Percentiles rank a stretch among this genome's conserved stretches.
Evolutionary conservation across 768 basidiomycete genomes (phyloP).

Genomic region (Mycena maculata): DNA sequence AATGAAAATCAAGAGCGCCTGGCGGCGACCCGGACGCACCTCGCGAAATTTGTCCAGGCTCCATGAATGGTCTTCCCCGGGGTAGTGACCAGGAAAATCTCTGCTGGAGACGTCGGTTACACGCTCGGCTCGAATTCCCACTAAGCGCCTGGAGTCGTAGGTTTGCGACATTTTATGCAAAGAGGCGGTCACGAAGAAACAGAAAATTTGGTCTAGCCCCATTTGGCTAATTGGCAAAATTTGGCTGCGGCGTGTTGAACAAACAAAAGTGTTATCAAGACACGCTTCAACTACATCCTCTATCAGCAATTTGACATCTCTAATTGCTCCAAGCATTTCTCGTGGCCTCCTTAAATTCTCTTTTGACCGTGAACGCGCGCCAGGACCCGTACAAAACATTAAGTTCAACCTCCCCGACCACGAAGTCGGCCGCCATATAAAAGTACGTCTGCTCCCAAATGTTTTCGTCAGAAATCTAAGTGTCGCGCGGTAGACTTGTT

Average conservation of each 20-base stretch:
- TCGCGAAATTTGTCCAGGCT: slow-evolving; percentile 77
- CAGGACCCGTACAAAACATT: no score
- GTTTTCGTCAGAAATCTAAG: no score
- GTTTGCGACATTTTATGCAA: slow-evolving; percentile 11
- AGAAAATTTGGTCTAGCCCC: neutral
- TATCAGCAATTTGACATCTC: no score
- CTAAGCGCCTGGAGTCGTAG: slow-evolving; percentile 61
- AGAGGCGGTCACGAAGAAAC: neutral
- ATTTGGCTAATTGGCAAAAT: neutral
- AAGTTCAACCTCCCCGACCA: no score
- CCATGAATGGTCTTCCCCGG: slow-evolving; percentile 90
- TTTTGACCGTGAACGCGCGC: no score
- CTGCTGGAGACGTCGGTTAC: slow-evolving; percentile 87
- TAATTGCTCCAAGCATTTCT: no score
- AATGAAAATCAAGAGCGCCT: slow-evolving; percentile 18
- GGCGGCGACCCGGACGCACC: slow-evolving; percentile 58
- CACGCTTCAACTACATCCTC: neutral
- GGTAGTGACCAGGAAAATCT: slow-evolving; percentile 91
- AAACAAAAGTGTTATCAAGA: neutral
- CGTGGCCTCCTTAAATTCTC: no score
- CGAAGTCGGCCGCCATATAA: no score
- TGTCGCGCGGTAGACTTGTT: no score
- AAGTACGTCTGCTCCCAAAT: neutral
- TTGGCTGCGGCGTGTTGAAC: neutral
- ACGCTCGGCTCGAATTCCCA: slow-evolving; percentile 76